These are phyloP conservation scores for Kalmanozyma brasiliensis DNA, from an alignment of 1,284 basidiomycete species.

Conservation along the genomic window DNA sequence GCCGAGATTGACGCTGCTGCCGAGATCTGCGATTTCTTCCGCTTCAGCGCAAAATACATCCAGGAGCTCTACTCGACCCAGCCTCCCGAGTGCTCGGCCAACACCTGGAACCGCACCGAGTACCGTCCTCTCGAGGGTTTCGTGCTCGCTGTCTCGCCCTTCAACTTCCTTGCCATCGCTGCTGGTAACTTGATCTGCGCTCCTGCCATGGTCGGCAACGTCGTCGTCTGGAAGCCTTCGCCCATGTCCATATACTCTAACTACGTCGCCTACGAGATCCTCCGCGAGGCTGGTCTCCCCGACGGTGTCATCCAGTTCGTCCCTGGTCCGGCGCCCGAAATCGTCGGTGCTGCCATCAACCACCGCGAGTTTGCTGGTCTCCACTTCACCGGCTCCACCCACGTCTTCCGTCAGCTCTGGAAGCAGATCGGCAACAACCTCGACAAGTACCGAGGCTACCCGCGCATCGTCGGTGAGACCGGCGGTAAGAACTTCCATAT, in stretches of 20 bases:
- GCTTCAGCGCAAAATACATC: constrained; percentile 96
- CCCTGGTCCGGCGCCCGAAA: constrained; percentile 71
- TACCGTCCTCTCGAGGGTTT: constrained; percentile 97
- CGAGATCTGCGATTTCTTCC: constrained; percentile 92
- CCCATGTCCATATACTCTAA: constrained; percentile 94
- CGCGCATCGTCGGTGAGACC: constrained; percentile 90
- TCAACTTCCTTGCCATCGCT: constrained; percentile 79
- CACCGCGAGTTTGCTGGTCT: constrained; percentile 86
- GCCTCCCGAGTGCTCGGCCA: constrained; percentile 84
- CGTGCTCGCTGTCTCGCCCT: constrained; percentile 94
- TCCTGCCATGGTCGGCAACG: constrained; percentile 93
- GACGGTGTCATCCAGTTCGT: constrained; percentile 96
- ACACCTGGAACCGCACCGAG: constrained; percentile 95
- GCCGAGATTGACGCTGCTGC: constrained; percentile 99
- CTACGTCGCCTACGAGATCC: constrained; percentile 90
- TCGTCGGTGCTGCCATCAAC: constrained; percentile 70
- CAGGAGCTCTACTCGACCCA: constrained; percentile 93
- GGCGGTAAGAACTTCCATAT: constrained; percentile 99
- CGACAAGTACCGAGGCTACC: constrained; percentile 80
- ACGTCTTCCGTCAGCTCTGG: constrained; percentile 89
- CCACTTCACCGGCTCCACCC: constrained; percentile 96
- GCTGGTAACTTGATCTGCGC: constrained; percentile 70
- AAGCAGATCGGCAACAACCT: constrained; percentile 88
- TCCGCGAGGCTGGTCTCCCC: constrained; percentile 92
- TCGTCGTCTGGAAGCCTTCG: constrained; percentile 96